phyloP scores from a whole-genome alignment of 2,329 filamentous ascomycete species.

The Aspergillus niger region DNA sequence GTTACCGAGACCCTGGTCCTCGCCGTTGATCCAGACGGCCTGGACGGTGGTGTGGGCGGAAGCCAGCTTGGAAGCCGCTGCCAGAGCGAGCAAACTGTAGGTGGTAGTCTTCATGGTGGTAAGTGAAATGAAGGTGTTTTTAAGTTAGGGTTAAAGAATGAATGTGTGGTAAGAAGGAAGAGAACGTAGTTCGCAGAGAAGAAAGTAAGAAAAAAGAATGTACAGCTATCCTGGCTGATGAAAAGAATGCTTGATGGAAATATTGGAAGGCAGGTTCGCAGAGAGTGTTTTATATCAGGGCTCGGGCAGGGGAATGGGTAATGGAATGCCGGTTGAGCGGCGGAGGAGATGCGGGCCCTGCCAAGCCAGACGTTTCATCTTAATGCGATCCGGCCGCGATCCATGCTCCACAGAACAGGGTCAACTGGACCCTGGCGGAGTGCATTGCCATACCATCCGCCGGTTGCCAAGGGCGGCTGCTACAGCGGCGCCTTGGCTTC shows the following conservation, averaged over 20 bases:
- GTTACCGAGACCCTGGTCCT: slow-evolving; percentile 26
- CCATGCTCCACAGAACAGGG: neutral
- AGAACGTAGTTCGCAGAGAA: slow-evolving; percentile 5
- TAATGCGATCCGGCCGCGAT: slow-evolving; percentile 1
- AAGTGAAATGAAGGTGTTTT: slow-evolving; percentile 12
- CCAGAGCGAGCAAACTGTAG: slow-evolving; percentile 27
- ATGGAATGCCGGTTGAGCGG: neutral
- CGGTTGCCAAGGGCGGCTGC: neutral
- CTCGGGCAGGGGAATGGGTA: neutral
- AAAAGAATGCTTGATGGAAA: neutral
- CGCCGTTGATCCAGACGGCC: slow-evolving; percentile 27
- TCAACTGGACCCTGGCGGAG: slow-evolving; percentile 4
- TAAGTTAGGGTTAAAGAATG: slow-evolving; percentile 7
- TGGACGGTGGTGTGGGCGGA: slow-evolving; percentile 25
- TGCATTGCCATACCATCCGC: neutral
- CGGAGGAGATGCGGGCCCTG: slow-evolving; percentile 1
- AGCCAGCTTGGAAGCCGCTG: slow-evolving; percentile 24
- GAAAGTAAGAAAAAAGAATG: slow-evolving; percentile 7
- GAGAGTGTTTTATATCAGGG: slow-evolving; percentile 9
- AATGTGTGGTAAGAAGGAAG: neutral
- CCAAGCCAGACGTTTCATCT: slow-evolving; percentile 10
- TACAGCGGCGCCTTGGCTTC: slow-evolving; percentile 10
- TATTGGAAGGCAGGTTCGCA: neutral
- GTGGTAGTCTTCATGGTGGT: slow-evolving; percentile 22
- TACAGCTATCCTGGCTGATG: neutral